Evolutionary conservation across 2,329 filamentous ascomycete genomes (phyloP), one percentile per base, ranked within the genome.

Genomic region (Xylaria sp.): DNA sequence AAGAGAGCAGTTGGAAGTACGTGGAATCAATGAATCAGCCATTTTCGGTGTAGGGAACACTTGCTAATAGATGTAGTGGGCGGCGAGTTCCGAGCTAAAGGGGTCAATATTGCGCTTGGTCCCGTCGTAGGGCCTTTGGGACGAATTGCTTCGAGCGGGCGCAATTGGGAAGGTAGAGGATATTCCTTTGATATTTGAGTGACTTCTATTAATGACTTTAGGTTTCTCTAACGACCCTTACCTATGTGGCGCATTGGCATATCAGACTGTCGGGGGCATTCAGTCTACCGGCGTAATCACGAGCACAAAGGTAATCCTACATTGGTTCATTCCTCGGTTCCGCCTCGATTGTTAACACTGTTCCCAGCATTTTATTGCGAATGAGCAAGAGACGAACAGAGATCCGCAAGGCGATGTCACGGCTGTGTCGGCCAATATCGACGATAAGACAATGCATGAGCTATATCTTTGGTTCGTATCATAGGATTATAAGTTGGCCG

Each of bases 341-440:
- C 9, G 32, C 16, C 12, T 47, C 10, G 13, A 10, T 10, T 2
- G 12, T 57, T 65, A 18, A 65, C 4, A 40, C 3, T 10, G 13
- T 27, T 12, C 25, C 10, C 3, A 44, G 89, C 91, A 93, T 74
- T 91, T 85, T 58, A 81, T 93, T 16, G 84, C 81, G 53, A 92
- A 93, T 70, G 93, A 97, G 78, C 93, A 97, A 78, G 93, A 97
- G 77, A 90, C 82, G 8, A 82, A 84, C 85, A 91, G 85, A 82
- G 91, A 81, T 86, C 91, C 88, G 79, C 87, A 85, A 62, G 76
- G 72, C 23, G 84, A 90, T 53, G 83, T 86, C 5, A 85, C 89
- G 66, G 76, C 84, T 0, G 76, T 86, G 2, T 86, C 83, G 1
- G 82, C 84, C 12, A 90, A 90, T 63, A 83, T 90, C 23, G 87